Conservation (phyloP, 768 basidiomycete species). For the Trichaptum fuscoviolaceum region DNA sequence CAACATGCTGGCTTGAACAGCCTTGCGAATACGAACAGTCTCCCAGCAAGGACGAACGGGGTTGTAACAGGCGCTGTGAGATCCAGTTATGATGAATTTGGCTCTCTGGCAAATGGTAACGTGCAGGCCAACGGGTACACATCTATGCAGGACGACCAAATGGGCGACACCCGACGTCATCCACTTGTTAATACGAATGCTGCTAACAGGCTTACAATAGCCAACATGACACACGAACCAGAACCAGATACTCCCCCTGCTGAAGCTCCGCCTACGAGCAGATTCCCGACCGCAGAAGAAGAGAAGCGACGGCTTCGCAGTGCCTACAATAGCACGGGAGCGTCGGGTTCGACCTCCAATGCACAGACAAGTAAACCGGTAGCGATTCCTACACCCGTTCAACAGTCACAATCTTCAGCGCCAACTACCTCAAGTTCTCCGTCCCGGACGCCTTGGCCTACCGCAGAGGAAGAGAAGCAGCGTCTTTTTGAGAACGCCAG, state of each 20-base stretch:
- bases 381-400: background rate
- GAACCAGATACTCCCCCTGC: slow-evolving; percentile 9
- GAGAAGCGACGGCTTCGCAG: slow-evolving; percentile 33
- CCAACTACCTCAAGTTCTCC: background rate
- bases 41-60: background rate
- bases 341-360: background rate
- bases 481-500: slow-evolving; percentile 12
- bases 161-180: background rate
- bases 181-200: slow-evolving; percentile 2
- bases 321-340: background rate
- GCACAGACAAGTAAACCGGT: background rate
- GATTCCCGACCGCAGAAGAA: slow-evolving; percentile 34
- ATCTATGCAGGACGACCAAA: background rate
- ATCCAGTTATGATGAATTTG: background rate
- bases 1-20: background rate
- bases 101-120: background rate
- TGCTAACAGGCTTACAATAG: slow-evolving; percentile 34
- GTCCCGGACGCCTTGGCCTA: slow-evolving; percentile 8
- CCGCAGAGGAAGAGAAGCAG: slow-evolving; percentile 16
- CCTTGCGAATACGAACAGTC: background rate
- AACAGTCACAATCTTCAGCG: background rate
- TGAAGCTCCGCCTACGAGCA: slow-evolving; percentile 4
- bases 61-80: background rate
- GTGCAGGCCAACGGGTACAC: background rate
- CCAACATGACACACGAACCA: slow-evolving; percentile 35